Evolutionary conservation across 2,329 filamentous ascomycete genomes (phyloP), one percentile per base, ranked within the genome.

Genomic region (Pseudogymnoascus verrucosus): DNA sequence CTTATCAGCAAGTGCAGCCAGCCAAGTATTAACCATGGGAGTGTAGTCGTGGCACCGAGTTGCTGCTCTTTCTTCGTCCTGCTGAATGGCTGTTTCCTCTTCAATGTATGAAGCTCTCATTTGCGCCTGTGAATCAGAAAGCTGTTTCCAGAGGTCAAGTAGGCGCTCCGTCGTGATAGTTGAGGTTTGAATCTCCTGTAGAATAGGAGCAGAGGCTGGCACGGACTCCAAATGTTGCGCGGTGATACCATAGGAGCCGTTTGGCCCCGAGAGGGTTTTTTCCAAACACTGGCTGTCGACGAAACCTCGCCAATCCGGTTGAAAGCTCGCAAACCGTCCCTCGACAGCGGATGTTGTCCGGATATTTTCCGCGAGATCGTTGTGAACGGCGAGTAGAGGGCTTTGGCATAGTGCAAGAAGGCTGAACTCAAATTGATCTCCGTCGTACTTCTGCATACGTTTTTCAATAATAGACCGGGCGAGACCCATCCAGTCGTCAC

Each of bases 401-500:
- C 88, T 89, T 64, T 84, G 82, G 66, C 88, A 89, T 1, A 96
- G 77, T 23, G 90, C 87, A 60, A 96, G 80, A 39, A 96, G 83
- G 67, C 85, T 92, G 76, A 91, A 96, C n/a, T 87, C 83, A 31
- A 90, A 81, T 62, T 85, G 81, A 10, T 81, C 84, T 36, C 84
- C 85, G 66, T 84, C 83, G 67, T 88, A 86, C 65, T 84, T 81
- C 7, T 80, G 75, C 82, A 96, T 93, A 51, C 89, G 83, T 1
- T 79, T 77, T 61, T 85, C 76, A 62, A 96, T 88, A 7, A 87
- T 82, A 0, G 84, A 82, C 61, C 80, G 81, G 0, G 86, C 89
- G 5, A 88, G 74, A 1, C 77, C 74, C 3, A 91, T 79, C 92
- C 92, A 96, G 69, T 88, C 80, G 4, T 76, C 73, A 5, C 77